A percentile compares a stretch with the other conserved stretches of the same genome.
Conservation (phyloP, 345 rosid genomes). For the Rhizophora mangle region DNA sequence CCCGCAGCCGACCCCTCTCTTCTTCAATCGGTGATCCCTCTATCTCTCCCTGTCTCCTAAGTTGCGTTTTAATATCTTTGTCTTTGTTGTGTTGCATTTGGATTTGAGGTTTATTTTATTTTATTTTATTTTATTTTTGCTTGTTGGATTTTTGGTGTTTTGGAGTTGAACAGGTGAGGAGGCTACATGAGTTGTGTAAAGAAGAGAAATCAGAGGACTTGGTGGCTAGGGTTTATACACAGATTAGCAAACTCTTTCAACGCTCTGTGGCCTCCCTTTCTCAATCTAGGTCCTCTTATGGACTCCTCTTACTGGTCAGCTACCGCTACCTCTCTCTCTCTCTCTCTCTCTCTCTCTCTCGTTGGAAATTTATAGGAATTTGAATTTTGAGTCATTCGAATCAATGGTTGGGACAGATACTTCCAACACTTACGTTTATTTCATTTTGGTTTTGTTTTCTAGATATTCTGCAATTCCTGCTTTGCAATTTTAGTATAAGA, state of each 20-base stretch:
- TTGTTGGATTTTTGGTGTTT: background rate
- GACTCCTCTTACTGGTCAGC: conserved; percentile 75
- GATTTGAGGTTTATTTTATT: background rate
- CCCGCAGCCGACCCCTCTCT: conserved; percentile 85
- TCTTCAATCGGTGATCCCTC: conserved; percentile 54
- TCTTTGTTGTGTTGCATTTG: background rate
- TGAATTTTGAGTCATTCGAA: background rate
- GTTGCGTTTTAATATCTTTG: background rate
- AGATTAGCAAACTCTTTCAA: conserved; percentile 78
- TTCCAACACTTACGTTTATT: background rate
- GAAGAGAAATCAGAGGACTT: conserved; percentile 71
- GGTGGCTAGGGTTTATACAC: conserved; percentile 83
- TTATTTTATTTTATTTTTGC: background rate
- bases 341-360: background rate
- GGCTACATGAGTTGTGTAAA: conserved; percentile 64
- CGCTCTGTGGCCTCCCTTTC: conserved; percentile 74
- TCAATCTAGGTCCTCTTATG: conserved; percentile 59
- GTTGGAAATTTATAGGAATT: background rate
- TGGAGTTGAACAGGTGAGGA: conserved; percentile 53
- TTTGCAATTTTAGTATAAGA: too few species aligned
- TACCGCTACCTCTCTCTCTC: background rate
- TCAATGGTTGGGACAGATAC: background rate
- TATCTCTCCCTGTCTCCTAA: background rate
- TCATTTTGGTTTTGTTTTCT: too few species aligned
- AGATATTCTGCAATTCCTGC: too few species aligned